phyloP scores from a whole-genome alignment of 495 filamentous ascomycete genomes.

The Rhizodiscina lignyota region DNA sequence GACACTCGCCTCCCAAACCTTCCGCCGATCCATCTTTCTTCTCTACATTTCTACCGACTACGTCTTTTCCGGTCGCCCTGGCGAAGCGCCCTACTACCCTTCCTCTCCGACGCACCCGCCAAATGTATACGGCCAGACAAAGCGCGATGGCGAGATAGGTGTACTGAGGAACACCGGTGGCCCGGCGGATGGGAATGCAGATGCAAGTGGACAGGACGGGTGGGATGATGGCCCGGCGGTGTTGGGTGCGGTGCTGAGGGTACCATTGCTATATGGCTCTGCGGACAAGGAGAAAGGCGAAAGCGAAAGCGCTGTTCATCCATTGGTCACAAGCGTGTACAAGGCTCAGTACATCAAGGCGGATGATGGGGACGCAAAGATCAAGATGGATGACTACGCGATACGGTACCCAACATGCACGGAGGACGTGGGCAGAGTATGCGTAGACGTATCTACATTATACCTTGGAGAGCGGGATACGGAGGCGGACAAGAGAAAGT shows the following conservation, averaged over 20 bases:
- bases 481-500: constrained; percentile 7
- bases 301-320: constrained; percentile 68
- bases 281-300: not conserved
- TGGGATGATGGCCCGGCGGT: constrained; percentile 8
- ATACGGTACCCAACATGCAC: constrained; percentile 75
- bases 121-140: constrained; percentile 79
- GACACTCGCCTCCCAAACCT: constrained; percentile 47
- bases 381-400: constrained; percentile 84
- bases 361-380: constrained; percentile 28
- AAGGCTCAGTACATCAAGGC: constrained; percentile 35
- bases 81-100: constrained; percentile 72
- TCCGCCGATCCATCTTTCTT: constrained; percentile 44
- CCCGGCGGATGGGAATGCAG: constrained; percentile 11
- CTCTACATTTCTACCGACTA: constrained; percentile 96
- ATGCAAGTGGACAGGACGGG: constrained; percentile 27
- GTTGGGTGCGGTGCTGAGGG: constrained; percentile 54
- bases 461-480: constrained; percentile 30
- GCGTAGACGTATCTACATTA: constrained; percentile 49
- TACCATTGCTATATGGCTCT: constrained; percentile 74
- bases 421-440: constrained; percentile 74
- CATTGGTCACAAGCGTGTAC: constrained; percentile 56
- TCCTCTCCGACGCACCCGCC: constrained; percentile 48
- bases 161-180: constrained; percentile 30
- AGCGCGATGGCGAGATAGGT: constrained; percentile 66
- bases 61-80: constrained; percentile 66